Conservation (phyloP, 305 asterid genomes). For the Fraxinus baroniana region DNA sequence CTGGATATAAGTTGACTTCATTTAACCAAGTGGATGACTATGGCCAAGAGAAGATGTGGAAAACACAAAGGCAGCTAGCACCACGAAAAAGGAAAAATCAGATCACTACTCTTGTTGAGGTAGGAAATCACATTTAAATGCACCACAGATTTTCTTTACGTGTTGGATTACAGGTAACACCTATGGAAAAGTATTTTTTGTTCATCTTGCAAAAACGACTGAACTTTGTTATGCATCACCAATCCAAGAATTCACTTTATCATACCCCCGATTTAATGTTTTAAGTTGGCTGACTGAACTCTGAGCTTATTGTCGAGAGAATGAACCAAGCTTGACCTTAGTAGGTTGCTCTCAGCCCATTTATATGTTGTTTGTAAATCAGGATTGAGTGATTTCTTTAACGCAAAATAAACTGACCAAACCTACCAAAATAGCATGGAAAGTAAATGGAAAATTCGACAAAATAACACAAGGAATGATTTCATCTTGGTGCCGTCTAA, state of each 20-base stretch:
- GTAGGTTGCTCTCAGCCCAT: not conserved
- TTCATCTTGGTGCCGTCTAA: not conserved
- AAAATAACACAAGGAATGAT: not conserved
- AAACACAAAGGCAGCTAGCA: conserved; percentile 84
- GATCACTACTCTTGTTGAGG: conserved; percentile 94
- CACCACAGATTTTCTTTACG: not conserved
- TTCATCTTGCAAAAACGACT: not conserved
- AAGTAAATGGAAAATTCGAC: not conserved
- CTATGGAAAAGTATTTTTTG: not conserved
- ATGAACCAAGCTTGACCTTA: conserved; percentile 14
- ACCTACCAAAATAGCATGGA: not conserved
- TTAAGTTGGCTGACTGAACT: not conserved
- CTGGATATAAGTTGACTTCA: conserved; percentile 90
- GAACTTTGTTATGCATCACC: not conserved
- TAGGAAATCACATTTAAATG: conserved; percentile 25
- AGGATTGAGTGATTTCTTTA: not conserved
- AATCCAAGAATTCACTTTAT: not conserved
- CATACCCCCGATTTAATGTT: not conserved
- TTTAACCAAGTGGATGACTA: conserved; percentile 94
- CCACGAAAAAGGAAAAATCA: conserved; percentile 91
- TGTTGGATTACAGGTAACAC: not conserved
- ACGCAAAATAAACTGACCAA: not conserved
- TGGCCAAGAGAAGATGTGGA: conserved; percentile 99
- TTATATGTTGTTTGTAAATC: not conserved
- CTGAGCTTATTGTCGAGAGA: not conserved